These are phyloP conservation scores for Cryomyces minteri DNA, from an alignment of 495 filamentous ascomycete genomes.

Conservation along the genomic window DNA sequence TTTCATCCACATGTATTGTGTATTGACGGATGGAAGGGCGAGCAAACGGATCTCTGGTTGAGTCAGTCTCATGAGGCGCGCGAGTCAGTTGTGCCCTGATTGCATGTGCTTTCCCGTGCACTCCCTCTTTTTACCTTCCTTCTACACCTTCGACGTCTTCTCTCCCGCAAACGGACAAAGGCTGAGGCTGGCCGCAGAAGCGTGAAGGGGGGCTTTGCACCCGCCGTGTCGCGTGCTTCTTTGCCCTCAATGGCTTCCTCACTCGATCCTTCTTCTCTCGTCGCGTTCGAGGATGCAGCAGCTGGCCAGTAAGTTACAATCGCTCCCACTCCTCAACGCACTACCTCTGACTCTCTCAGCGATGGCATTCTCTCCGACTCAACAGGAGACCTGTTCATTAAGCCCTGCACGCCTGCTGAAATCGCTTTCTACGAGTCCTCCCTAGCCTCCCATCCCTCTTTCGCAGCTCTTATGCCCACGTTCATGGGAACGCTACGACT, in stretches of 20 bases:
- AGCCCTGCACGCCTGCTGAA: slow-evolving; percentile 78
- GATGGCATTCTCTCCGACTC: slow-evolving; percentile 79
- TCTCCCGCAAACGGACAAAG: no score
- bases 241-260: neutral
- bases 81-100: no score
- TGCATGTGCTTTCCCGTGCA: no score
- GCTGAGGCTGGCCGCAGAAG: no score
- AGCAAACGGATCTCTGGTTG: no score
- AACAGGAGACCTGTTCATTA: slow-evolving; percentile 76
- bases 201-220: no score
- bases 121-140: no score
- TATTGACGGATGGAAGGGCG: no score
- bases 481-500: slow-evolving; percentile 63
- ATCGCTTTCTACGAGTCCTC: slow-evolving; percentile 84
- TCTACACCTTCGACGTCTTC: no score
- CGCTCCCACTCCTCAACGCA: neutral
- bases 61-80: no score
- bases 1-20: no score
- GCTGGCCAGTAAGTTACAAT: slow-evolving; percentile 74
- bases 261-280: slow-evolving; percentile 25
- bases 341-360: slow-evolving; percentile 26
- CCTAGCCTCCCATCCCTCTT: slow-evolving; percentile 40
- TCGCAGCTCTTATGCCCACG: slow-evolving; percentile 64
- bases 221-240: no score
- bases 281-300: slow-evolving; percentile 62